Base-by-base conservation (phyloP, 345 rosid species). In the Capsella bursapastoris region DNA sequence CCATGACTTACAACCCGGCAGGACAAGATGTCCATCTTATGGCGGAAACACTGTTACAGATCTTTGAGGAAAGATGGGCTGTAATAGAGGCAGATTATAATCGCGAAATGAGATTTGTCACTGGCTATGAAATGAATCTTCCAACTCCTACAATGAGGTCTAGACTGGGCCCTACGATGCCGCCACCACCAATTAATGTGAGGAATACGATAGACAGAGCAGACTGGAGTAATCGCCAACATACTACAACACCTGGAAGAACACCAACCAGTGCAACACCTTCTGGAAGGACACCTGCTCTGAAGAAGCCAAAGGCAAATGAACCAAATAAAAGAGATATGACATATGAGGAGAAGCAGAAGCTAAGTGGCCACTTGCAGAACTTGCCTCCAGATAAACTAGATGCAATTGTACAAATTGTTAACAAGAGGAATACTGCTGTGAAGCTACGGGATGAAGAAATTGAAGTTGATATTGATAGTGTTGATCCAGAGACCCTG, bases 301-400 rank as follows among this genome's bases (percentile, higher is more conserved):
- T 87, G 15, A 95, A 85, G 78, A 95, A 95, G 85, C 99, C 99
- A 8, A 95, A 92, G 84, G 99, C 98, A 13, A 95, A 89, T 80
- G 99, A 95, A 83, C 96, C 82, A 38, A 76, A 92, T 64, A 95
- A 95, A 83, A 88, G 99, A 81, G 99, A 92, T 67, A 95, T 95
- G 99, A 89, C 99, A 27, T 90, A 85, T 62, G 98, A 95, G 32
- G 99, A 95, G 89, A 95, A 95, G 82, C 96, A 92, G 84, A 95
- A 90, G 82, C 97, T 95, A 55, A 95, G 99, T 71, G 87, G 88
- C 22, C 91, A 86, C 67, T 90, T 95, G 77, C 93, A 89, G 85
- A 86, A 84, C 80, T 73, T 95, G 80, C 99, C 99, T 48, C 77
- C 90, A 32, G 99, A 95, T 82, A 95, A 92, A 85, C 83, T 92